Conservation (phyloP, 139 green algal genomes). For the Ettlia oleoabundans region DNA sequence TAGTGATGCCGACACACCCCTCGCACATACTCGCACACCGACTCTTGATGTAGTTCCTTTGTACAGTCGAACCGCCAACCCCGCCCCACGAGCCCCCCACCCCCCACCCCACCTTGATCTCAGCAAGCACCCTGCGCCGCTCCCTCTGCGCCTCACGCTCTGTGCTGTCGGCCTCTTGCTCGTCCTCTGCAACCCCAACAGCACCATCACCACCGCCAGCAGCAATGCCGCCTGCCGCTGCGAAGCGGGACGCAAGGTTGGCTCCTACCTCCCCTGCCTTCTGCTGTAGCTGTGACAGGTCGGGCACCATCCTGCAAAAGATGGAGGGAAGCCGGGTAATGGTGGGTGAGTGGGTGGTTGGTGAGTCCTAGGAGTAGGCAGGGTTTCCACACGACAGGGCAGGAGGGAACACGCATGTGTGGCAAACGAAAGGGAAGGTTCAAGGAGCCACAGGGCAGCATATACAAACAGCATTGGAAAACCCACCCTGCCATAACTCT, state of each 20-base stretch:
- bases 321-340: too few species aligned
- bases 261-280: conserved; percentile 15
- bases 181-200: conserved; percentile 11
- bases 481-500: too few species aligned
- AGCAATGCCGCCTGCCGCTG: not conserved
- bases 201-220: not conserved
- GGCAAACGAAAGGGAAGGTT: too few species aligned
- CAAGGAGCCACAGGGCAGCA: too few species aligned
- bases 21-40: too few species aligned
- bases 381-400: too few species aligned
- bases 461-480: too few species aligned
- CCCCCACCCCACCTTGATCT: conserved; percentile 39
- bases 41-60: too few species aligned
- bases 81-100: not conserved
- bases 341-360: not conserved
- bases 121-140: not conserved
- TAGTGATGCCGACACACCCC: too few species aligned
- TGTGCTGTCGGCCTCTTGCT: conserved; percentile 8
- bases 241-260: conserved; percentile 8
- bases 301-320: conserved; percentile 32
- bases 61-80: not conserved
- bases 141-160: not conserved
- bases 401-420: too few species aligned
- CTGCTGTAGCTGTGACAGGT: conserved; percentile 22
- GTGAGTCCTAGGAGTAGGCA: too few species aligned